Percentiles rank a stretch among this genome's conserved stretches.
Evolutionary conservation across 192 early-diverging fungal species (phyloP).

Genomic region (Gamsiella multidivaricata): DNA sequence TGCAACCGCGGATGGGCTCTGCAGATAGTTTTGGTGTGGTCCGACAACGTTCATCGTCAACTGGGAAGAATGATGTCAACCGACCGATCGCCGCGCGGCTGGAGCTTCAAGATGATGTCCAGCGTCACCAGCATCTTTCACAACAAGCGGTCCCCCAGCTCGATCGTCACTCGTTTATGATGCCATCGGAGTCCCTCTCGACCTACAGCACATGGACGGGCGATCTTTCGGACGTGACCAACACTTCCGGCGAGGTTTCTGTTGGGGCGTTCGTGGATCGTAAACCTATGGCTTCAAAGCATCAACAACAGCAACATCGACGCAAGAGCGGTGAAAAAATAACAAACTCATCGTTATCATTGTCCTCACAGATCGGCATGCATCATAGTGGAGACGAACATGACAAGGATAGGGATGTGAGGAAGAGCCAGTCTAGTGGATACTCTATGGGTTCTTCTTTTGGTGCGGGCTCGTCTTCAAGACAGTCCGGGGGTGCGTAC

Average conservation of each 20-base stretch:
- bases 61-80: conserved; percentile 9
- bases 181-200: conserved; percentile 39
- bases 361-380: neutral
- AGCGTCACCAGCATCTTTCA: conserved; percentile 3
- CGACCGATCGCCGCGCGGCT: neutral
- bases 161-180: conserved; percentile 48
- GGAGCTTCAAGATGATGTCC: neutral
- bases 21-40: conserved; percentile 47
- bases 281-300: conserved; percentile 9
- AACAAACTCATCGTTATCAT: neutral
- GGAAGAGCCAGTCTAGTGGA: conserved; percentile 36
- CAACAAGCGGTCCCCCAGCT: conserved; percentile 1
- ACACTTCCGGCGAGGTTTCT: conserved; percentile 49
- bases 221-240: conserved; percentile 48
- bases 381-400: neutral
- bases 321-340: conserved; percentile 19
- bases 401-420: conserved; percentile 9
- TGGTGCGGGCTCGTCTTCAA: conserved; percentile 5
- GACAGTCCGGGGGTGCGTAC: conserved; percentile 33
- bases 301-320: neutral
- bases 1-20: conserved; percentile 30
- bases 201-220: conserved; percentile 42
- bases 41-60: conserved; percentile 12
- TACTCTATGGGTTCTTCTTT: conserved; percentile 49
- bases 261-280: conserved; percentile 43